Percentiles rank a stretch among this genome's conserved stretches.
Evolutionary conservation across 441 rosid genomes (phyloP).

Genomic region (Croton setiger): DNA sequence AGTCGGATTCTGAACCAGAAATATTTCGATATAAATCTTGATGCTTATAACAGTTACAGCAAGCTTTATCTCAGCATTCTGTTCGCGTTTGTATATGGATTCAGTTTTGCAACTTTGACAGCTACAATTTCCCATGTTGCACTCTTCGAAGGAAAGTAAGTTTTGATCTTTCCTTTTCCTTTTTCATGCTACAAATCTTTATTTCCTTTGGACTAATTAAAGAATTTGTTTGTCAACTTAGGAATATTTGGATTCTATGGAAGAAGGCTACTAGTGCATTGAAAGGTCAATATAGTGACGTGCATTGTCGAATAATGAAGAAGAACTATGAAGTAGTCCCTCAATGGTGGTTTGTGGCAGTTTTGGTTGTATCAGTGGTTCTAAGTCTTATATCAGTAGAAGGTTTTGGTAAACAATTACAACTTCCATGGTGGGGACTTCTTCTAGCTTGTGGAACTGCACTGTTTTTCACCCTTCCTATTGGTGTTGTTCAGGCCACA

Average conservation of each 20-base stretch:
- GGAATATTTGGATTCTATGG: conserved; percentile 60
- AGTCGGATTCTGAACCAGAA: conserved; percentile 44
- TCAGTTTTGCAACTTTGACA: conserved; percentile 52
- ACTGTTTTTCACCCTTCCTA: conserved; percentile 66
- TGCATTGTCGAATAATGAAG: conserved; percentile 76
- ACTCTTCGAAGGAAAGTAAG: conserved; percentile 74
- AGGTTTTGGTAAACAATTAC: conserved; percentile 58
- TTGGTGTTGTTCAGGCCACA: conserved; percentile 72
- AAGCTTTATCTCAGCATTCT: conserved; percentile 63
- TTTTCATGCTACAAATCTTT: background rate
- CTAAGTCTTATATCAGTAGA: conserved; percentile 50
- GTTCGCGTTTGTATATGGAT: conserved; percentile 64
- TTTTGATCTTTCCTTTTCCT: background rate
- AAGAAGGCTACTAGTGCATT: conserved; percentile 39
- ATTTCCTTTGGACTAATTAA: background rate
- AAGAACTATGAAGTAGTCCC: conserved; percentile 62
- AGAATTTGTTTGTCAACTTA: conserved; percentile 1
- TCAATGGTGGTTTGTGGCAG: conserved; percentile 64
- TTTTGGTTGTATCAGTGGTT: conserved; percentile 34
- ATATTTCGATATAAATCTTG: conserved; percentile 40
- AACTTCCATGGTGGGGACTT: conserved; percentile 91
- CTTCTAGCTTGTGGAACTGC: conserved; percentile 55
- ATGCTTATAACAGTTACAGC: conserved; percentile 58
- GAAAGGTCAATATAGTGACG: conserved; percentile 40
- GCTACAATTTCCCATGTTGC: conserved; percentile 71